Evolutionary conservation across 139 green algal genomes (phyloP).

Genomic region (Coelastrella sp.): DNA sequence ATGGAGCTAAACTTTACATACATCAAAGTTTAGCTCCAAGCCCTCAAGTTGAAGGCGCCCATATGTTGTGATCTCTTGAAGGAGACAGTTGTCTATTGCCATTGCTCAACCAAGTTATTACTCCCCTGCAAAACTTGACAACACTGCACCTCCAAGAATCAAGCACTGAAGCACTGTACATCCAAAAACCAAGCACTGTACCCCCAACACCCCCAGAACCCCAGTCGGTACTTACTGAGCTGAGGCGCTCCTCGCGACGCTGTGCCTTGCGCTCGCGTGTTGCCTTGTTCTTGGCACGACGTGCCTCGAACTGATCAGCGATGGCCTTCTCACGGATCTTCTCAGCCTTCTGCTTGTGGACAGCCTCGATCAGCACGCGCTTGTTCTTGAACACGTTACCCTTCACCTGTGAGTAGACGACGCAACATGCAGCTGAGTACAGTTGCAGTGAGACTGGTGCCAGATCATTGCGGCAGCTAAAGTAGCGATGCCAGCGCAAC

Average conservation of each 20-base stretch:
- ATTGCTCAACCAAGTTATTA: too few species aligned
- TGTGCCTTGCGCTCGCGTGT: slow-evolving; percentile 93
- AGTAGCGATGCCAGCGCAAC: not conserved
- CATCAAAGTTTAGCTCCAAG: too few species aligned
- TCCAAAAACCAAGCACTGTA: too few species aligned
- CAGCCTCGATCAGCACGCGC: slow-evolving; percentile 99
- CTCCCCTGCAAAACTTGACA: too few species aligned
- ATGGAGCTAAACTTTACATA: too few species aligned
- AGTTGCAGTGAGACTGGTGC: too few species aligned
- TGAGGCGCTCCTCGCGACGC: slow-evolving; percentile 95
- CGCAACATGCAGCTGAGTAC: not conserved
- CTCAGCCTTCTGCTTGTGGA: slow-evolving; percentile 99
- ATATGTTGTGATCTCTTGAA: too few species aligned
- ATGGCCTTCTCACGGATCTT: slow-evolving; percentile 99
- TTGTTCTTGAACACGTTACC: slow-evolving; percentile 99
- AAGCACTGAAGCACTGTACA: too few species aligned
- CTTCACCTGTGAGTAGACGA: slow-evolving; percentile 85
- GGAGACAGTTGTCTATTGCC: too few species aligned
- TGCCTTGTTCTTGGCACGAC: slow-evolving; percentile 97
- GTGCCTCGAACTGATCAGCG: slow-evolving; percentile 98
- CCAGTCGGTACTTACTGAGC: slow-evolving; percentile 51
- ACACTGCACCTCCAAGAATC: too few species aligned
- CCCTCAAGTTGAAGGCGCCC: too few species aligned
- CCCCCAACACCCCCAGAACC: not conserved
- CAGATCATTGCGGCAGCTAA: not conserved